Evolutionary conservation across 1,284 basidiomycete species (phyloP).

Genomic region (Microstroma glucosiphilum): DNA sequence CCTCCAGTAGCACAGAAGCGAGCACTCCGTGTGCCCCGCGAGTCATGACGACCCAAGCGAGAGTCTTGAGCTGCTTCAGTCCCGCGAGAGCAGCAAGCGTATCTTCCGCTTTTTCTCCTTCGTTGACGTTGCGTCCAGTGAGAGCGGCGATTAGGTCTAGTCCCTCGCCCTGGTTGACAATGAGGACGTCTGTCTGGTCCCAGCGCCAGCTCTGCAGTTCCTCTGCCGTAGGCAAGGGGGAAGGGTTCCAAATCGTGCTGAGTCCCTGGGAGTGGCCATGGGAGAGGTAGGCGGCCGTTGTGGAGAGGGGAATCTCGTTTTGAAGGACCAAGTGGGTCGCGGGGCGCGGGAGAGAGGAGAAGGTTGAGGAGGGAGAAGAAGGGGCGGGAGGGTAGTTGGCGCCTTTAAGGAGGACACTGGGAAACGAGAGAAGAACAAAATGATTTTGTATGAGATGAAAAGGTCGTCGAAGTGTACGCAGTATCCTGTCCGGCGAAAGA

Average conservation of each 20-base stretch:
- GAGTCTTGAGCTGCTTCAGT: conserved; percentile 18
- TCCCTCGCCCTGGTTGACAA: conserved; percentile 58
- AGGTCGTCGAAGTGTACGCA: not conserved
- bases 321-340: conserved; percentile 56
- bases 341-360: conserved; percentile 7
- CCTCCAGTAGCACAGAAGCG: conserved; percentile 16
- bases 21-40: conserved; percentile 35
- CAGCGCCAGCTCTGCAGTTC: conserved; percentile 55
- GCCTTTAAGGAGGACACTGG: conserved; percentile 38
- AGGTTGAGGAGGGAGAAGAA: conserved; percentile 21
- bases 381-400: conserved; percentile 33
- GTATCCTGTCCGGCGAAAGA: not conserved
- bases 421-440: not conserved
- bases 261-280: conserved; percentile 23
- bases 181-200: conserved; percentile 54
- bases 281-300: conserved; percentile 53
- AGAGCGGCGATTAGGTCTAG: conserved; percentile 43
- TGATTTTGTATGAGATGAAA: not conserved
- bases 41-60: conserved; percentile 44
- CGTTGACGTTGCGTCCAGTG: conserved; percentile 5
- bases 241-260: conserved; percentile 56
- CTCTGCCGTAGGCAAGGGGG: conserved; percentile 54
- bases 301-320: conserved; percentile 58
- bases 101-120: conserved; percentile 7
- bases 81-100: conserved; percentile 25